Percentiles rank a stretch among this genome's conserved stretches.
Conservation (phyloP, 495 filamentous ascomycete genomes). For the Trichoderma orchidacearum region DNA sequence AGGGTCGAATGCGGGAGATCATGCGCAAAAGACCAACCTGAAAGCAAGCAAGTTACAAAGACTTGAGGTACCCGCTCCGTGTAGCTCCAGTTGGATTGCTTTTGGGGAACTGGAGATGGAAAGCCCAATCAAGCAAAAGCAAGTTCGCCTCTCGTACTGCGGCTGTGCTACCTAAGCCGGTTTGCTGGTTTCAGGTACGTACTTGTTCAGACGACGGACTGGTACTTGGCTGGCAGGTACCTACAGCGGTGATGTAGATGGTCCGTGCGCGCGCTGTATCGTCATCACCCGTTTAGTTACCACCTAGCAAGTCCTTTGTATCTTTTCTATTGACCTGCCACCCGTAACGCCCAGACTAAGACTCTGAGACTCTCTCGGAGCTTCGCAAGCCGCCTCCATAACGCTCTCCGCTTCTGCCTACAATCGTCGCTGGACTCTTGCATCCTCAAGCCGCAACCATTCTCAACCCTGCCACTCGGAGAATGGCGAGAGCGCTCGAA, state of each 20-base stretch:
- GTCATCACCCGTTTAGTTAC: too few species aligned
- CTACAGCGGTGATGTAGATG: neutral
- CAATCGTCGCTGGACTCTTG: neutral
- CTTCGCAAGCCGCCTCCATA: neutral
- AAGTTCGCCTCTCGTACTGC: too few species aligned
- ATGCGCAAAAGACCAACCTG: neutral
- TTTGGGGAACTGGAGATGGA: too few species aligned
- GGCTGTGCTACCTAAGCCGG: too few species aligned
- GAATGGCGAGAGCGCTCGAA: neutral
- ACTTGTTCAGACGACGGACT: too few species aligned
- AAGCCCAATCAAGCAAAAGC: too few species aligned
- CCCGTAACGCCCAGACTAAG: too few species aligned
- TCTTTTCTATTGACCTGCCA: neutral
- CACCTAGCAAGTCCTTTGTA: neutral
- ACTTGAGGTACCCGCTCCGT: too few species aligned
- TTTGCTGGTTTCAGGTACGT: too few species aligned
- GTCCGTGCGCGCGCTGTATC: neutral
- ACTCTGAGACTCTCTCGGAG: neutral
- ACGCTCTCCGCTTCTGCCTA: neutral
- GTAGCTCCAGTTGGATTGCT: too few species aligned
- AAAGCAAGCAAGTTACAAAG: neutral
- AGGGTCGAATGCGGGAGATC: neutral
- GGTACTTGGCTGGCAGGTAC: too few species aligned
- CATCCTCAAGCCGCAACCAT: neutral
- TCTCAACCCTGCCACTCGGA: neutral